Conservation (phyloP, 2,329 filamentous ascomycete species). For the Diaporthe sp. region DNA sequence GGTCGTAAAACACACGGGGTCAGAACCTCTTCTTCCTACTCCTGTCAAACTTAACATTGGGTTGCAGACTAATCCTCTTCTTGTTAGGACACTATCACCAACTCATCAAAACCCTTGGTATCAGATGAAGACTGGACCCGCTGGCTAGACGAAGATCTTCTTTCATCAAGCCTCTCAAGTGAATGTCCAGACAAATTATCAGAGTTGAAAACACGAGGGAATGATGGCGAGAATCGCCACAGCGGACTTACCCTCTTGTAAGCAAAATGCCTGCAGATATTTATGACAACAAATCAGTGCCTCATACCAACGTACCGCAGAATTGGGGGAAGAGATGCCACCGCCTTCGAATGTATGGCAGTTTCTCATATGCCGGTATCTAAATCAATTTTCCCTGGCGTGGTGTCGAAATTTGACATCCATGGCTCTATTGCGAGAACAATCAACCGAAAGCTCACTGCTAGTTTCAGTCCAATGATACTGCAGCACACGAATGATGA, state of each 20-base stretch:
- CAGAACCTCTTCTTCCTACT: no score
- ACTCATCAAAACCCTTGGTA: not conserved
- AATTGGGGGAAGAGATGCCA: not conserved
- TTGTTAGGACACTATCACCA: not conserved
- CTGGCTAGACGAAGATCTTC: not conserved
- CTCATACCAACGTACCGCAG: not conserved
- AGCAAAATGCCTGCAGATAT: no score
- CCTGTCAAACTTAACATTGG: no score
- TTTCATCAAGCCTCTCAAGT: not conserved
- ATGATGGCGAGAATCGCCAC: not conserved
- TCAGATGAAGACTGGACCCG: conserved; percentile 5
- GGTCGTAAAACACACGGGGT: not conserved
- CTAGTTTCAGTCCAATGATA: not conserved
- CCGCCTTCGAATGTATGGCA: not conserved
- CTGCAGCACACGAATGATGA: not conserved
- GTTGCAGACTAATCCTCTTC: not conserved
- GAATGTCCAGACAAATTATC: not conserved
- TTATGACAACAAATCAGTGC: not conserved
- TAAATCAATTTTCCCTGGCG: not conserved
- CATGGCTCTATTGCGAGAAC: conserved; percentile 1
- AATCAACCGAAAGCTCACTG: conserved; percentile 4
- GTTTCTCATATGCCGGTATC: conserved; percentile 7
- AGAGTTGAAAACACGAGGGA: not conserved
- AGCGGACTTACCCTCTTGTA: not conserved
- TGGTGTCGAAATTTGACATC: not conserved